Conservation (phyloP, 2,329 filamentous ascomycete species). For the Botrytis paeoniae region DNA sequence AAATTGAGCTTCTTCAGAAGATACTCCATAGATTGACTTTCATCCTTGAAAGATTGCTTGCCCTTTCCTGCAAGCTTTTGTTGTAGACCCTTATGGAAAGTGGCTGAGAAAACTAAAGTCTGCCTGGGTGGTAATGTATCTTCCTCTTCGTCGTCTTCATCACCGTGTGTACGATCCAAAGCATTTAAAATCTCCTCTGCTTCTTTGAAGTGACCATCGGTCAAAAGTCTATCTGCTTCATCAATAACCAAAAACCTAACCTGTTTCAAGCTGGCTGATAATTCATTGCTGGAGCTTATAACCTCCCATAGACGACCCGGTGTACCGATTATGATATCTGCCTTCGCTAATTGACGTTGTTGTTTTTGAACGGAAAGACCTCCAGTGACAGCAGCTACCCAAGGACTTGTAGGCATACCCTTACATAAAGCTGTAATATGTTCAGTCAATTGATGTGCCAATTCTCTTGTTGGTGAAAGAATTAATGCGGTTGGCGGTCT, state of each 20-base stretch:
- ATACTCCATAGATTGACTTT: constrained; percentile 87
- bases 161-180: constrained; percentile 62
- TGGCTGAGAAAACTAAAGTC: constrained; percentile 94
- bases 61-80: constrained; percentile 81
- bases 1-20: constrained; percentile 88
- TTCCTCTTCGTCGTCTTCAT: constrained; percentile 48
- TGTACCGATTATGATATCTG: constrained; percentile 90
- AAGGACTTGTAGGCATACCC: constrained; percentile 57
- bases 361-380: constrained; percentile 95
- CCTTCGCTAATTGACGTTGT: constrained; percentile 75
- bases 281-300: constrained; percentile 68
- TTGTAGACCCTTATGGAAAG: constrained; percentile 87
- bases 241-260: constrained; percentile 86
- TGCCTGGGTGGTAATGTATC: constrained; percentile 57
- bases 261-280: constrained; percentile 67
- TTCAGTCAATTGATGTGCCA: constrained; percentile 85
- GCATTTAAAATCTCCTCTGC: constrained; percentile 81
- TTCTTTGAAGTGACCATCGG: constrained; percentile 93
- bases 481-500: constrained; percentile 70
- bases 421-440: constrained; percentile 76
- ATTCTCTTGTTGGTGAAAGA: constrained; percentile 85
- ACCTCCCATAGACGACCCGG: constrained; percentile 95
- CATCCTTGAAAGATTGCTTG: constrained; percentile 59
- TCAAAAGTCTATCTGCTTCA: constrained; percentile 88
- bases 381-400: constrained; percentile 86